phyloP scores from a whole-genome alignment of 805 yeast genomes.

The Candida boleticola region DNA sequence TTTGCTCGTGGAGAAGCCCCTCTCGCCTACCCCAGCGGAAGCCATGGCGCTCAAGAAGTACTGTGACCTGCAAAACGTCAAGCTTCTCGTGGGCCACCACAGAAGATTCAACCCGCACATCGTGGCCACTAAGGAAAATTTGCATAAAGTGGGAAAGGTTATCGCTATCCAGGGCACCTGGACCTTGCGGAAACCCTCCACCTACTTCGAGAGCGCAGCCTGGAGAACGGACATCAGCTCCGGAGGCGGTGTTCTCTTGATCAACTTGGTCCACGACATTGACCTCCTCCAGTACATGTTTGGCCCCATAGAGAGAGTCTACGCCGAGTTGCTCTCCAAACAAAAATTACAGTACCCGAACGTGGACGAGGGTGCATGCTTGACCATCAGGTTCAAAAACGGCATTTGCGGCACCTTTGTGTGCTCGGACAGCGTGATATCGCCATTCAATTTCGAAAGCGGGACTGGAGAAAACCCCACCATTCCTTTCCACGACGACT shows the following conservation, averaged over 20 bases:
- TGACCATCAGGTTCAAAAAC: slow-evolving; percentile 34
- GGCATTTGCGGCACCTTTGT: slow-evolving; percentile 42
- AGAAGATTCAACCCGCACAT: slow-evolving; percentile 43
- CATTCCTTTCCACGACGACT: slow-evolving; percentile 27
- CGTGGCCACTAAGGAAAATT: slow-evolving; percentile 33
- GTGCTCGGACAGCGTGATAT: slow-evolving; percentile 40
- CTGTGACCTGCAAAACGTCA: slow-evolving; percentile 23
- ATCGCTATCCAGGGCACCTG: slow-evolving; percentile 43
- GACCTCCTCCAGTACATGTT: slow-evolving; percentile 39
- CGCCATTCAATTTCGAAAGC: slow-evolving; percentile 40
- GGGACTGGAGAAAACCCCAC: slow-evolving; percentile 46
- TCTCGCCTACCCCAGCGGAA: slow-evolving; percentile 33
- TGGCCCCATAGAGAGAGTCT: slow-evolving; percentile 38
- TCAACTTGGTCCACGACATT: slow-evolving; percentile 41
- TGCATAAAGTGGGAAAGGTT: slow-evolving; percentile 27
- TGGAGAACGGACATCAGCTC: slow-evolving; percentile 34
- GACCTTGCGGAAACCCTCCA: slow-evolving; percentile 35
- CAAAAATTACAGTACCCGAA: slow-evolving; percentile 18
- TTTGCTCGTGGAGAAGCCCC: slow-evolving; percentile 40
- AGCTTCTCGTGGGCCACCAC: slow-evolving; percentile 41
- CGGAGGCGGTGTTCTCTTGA: slow-evolving; percentile 42
- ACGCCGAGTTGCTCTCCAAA: slow-evolving; percentile 34
- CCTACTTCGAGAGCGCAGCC: slow-evolving; percentile 33
- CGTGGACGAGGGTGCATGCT: slow-evolving; percentile 43
- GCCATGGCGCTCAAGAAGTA: slow-evolving; percentile 30